Evolutionary conservation across 23 red algal genomes (phyloP), one percentile per base, ranked within the genome.

Genomic region (Gracilaria gracilis): DNA sequence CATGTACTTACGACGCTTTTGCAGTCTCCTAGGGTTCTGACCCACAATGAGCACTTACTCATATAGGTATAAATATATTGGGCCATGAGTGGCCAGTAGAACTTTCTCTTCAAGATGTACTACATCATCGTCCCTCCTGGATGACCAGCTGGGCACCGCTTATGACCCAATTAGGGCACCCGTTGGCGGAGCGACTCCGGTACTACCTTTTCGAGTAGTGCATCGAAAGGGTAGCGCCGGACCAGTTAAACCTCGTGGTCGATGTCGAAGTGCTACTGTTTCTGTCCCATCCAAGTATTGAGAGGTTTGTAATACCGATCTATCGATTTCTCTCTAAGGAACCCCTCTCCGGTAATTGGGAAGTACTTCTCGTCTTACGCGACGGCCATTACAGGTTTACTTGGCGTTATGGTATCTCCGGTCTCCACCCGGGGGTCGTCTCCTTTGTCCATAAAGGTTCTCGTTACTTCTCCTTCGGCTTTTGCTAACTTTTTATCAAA

Each of bases 21-120:
- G 2, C 1, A 54, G 9, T 21, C 47, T 29, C 11, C 86, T 57
- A 66, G 16, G 38, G 48, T 65, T 5, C 28, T 73, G 0, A 61
- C 12, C 4, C 62, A 87, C 4, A 16, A 72, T 9, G 23, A 3
- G 20, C 83, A 87, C 0, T 21, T 46, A 46, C 5, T 11, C 42
- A 46, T 11, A 11, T 7, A 46, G 42, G 42, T 46, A 11, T 46
- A 46, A 3, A 72, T 64, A 19, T 87, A 62, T 1, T 72, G 38
- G n/a, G 83, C 83, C 64, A 47, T 73, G 36, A 24, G 49, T 31
- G 80, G 83, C 83, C 83, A 87, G 62, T 87, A 87, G 62, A 42
- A 87, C 4, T 57, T 4, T 32, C 19, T 44, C 32, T 11, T 4
- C 11, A 46, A 23, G 46, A 17, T 75, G 15, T 38, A 31, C 12